Base-by-base conservation (phyloP, 805 yeast species). In the Nakazawaea pomicola region DNA sequence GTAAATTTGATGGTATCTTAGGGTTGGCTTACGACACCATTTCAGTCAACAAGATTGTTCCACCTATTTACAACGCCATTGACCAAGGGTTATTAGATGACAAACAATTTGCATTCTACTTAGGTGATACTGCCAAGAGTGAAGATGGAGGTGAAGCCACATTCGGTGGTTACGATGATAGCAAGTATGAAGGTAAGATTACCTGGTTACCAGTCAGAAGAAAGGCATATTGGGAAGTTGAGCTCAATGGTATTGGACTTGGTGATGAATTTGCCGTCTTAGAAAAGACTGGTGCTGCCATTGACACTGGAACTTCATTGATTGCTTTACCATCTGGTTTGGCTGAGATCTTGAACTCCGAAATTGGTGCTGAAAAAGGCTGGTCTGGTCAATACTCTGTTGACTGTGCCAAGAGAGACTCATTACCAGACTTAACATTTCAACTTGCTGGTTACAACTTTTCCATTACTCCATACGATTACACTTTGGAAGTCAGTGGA, bases 141-240 rank as follows among this genome's bases (percentile, higher is more conserved):
- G 81, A 76, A 50, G 73, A 74, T 44, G 96, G 96, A 38, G 98
- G 99, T 56, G 77, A 83, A 52, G 96, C 93, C 51, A 87, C 96
- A 24, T 87, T 93, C 59, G 99, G 99, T 62, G 99, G 99, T 53
- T 71, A 82, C 51, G 97, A 91, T 59, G 74, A 80, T 53, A 61
- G 80, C 47, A 76, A 80, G 60, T 88, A 69, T 64, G 65, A 70
- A 37, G 99, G 99, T 51, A 78, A 91, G 52, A 75, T 93, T 56
- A 85, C 91, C 40, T 89, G 95, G 89, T 76, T 93, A 66, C 99
- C 99, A 45, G 95, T 93, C 48, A 88, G 99, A 74, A 87, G 99
- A 76, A 89, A 90, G 80, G 99, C 98, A 25, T 93, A 93, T 78
- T 93, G 99, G 99, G 99, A 93, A 74, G 99, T 93, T 46, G 78